A percentile compares a stretch with the other conserved stretches of the same genome.
Evolutionary conservation across 2,329 filamentous ascomycete genomes (phyloP).

Genomic region (Aspergillus ochraceus): DNA sequence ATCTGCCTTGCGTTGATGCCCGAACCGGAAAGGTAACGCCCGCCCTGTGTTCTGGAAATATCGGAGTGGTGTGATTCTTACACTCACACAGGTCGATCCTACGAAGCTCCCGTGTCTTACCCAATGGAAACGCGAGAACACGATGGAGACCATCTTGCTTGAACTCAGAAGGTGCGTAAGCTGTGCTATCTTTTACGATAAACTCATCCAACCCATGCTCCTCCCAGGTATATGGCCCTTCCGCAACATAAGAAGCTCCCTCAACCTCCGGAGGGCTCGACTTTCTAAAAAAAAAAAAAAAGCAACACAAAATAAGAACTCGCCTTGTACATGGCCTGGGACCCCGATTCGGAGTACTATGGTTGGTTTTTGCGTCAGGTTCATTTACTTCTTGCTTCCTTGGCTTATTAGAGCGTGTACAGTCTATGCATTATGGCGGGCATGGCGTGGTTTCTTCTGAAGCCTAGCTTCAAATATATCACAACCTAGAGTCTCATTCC

Average conservation of each 20-base stretch:
- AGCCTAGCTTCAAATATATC: conserved; percentile 21
- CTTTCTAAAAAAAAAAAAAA: conserved; percentile 43
- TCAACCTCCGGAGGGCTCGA: conserved; percentile 85
- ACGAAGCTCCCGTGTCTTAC: conserved; percentile 79
- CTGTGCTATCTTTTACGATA: conserved; percentile 15
- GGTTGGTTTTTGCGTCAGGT: conserved; percentile 26
- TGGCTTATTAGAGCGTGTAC: conserved; percentile 35
- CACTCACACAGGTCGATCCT: conserved; percentile 67
- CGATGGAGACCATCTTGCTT: conserved; percentile 90
- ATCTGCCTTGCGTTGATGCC: conserved; percentile 89
- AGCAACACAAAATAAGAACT: neutral
- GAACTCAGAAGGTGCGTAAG: conserved; percentile 71
- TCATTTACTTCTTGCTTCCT: conserved; percentile 22
- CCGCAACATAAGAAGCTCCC: conserved; percentile 91
- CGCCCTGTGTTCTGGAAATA: neutral
- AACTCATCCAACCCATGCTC: conserved; percentile 28
- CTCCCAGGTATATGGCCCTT: conserved; percentile 84
- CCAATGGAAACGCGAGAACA: conserved; percentile 89
- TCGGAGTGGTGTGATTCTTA: conserved; percentile 4
- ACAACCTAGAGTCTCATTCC: conserved; percentile 11
- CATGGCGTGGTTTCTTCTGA: conserved; percentile 32
- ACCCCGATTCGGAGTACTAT: conserved; percentile 30
- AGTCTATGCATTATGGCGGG: conserved; percentile 39
- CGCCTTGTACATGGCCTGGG: conserved; percentile 22
- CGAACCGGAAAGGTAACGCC: conserved; percentile 67